Base-by-base conservation (phyloP, 768 basidiomycete species). In the Xerocomellus dryophilus region DNA sequence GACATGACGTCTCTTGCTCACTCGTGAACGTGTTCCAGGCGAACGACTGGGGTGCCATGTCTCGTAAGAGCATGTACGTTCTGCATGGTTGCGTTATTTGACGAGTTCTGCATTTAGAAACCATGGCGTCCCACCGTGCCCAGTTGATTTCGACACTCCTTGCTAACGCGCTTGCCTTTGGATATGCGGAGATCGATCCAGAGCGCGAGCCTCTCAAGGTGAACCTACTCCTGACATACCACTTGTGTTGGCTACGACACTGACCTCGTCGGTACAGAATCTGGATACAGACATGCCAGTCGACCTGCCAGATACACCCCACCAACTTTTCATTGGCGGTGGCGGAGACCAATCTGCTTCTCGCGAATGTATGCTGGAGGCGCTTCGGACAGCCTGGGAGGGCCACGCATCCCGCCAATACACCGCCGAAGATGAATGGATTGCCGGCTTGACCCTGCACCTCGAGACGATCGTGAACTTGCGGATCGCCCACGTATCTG, bases 41-140 rank as follows among this genome's bases (percentile, higher is more conserved):
- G 2, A 83, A 83, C 34, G 84, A 85, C 55, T 85, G 84, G 84
- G 81, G 81, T 15, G 73, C 83, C 0, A 70, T 85, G 46, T 83
- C 83, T 43, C 82, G 84, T 85, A 58, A 45, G 82, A 65, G 8
- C 2, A 17, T 8, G 11, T 0, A 0, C 6, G 0, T 34, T 18
- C 36, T 15, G 2, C 3, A 14, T n/a, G 2, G 27, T 31, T 27
- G 27, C 23, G n/a, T 1, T 14, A 18, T 38, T 4, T 42, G 23
- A 50, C 14, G 39, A 58, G 8, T 41, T 14, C n/a, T 9, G 17
- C 40, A 1, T 54, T 9, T 51, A 81, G 79, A 80, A 70, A 79
- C 75, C 1, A 73, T 80, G 63, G 73, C 74, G 3, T 72, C 76
- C 17, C 78, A 80, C 63, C 75, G 78, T n/a, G 75, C 74, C 3